Evolutionary conservation across 2,329 filamentous ascomycete species (phyloP).

Genomic region (Botryotinia globosa): DNA sequence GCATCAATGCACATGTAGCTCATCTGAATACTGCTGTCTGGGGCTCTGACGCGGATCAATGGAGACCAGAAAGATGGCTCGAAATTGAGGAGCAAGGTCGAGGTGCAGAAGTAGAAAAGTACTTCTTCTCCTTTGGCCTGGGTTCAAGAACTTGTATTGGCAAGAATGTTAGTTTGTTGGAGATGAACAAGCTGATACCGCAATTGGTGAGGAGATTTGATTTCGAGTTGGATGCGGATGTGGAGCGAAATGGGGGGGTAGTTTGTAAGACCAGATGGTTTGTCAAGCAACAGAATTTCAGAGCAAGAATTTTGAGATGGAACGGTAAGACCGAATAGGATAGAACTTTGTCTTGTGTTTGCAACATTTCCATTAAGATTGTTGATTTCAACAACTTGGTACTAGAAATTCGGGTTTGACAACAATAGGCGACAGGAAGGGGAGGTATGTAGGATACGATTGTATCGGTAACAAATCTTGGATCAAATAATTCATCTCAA

Average conservation of each 20-base stretch:
- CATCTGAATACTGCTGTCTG: conserved; percentile 47
- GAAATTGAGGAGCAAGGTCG: conserved; percentile 41
- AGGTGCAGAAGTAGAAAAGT: conserved; percentile 51
- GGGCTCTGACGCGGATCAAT: conserved; percentile 47
- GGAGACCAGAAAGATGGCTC: conserved; percentile 52
- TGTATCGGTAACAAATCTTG: not conserved
- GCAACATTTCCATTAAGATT: not conserved
- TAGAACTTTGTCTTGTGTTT: not conserved
- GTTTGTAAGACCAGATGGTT: conserved; percentile 34
- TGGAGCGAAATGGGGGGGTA: conserved; percentile 23
- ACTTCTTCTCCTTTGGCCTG: conserved; percentile 40
- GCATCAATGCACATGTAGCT: conserved; percentile 37
- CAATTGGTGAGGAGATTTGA: conserved; percentile 37
- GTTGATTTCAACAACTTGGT: not conserved
- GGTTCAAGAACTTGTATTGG: conserved; percentile 46
- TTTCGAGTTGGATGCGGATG: conserved; percentile 30
- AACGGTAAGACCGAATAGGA: not conserved
- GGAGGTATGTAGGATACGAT: not conserved
- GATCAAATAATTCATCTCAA: not conserved
- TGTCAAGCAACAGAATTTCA: conserved; percentile 35
- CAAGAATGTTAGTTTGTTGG: conserved; percentile 45
- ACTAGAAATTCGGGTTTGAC: not conserved
- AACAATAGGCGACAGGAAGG: not conserved
- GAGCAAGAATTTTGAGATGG: conserved; percentile 25
- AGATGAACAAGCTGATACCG: conserved; percentile 46